Evolutionary conservation across 2,329 filamentous ascomycete genomes (phyloP), one percentile per base, ranked within the genome.

Genomic region (Neonectria hederae): DNA sequence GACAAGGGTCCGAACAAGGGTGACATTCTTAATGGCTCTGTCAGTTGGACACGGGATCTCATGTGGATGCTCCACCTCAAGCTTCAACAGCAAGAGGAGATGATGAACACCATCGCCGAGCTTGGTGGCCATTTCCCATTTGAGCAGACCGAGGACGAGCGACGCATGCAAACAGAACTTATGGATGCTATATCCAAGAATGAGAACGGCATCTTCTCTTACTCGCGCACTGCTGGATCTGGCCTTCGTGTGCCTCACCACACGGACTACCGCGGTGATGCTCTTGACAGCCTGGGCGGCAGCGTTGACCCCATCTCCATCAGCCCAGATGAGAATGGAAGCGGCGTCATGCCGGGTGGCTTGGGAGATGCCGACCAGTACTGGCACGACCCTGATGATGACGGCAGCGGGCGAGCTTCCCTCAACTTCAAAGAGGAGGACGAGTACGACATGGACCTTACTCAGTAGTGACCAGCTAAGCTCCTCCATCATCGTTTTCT

Each of bases 1-100:
- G 96, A 99, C 81, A 98, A 98, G 77, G 96, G 96, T 0, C 96
- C 96, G 6, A 98, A 98, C 84, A 99, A 99, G 82, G 96, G 96
- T 53, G 96, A 99, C 74, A 98, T 99, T 64, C 90, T 99, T 73
- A 98, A 98, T 75, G 95, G 96, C 30, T 92, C 95, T 35, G 96
- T 98, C 58, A 94, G 93, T 80, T 99, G 96, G 96, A 97, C 93
- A 65, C 89, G 95, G 67, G 96, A 99, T 81, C 85, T 99, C 56
- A 97, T 98, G 93, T 98, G 96, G 96, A 91, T 97, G 82, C 83
- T 97, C 64, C 90, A 97, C 76, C 86, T 92, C 75, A 97, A 97
- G 81, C 86, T 97, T 69, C 90, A 96, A 76, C 93, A 97, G 78
- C 93, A 97, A 77, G 91, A 97, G 67, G 92, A 97, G 76, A 86